Evolutionary conservation across 202 grass and related monocot species (phyloP), one percentile per base, ranked within the genome.

Genomic region (Setaria viridis): DNA sequence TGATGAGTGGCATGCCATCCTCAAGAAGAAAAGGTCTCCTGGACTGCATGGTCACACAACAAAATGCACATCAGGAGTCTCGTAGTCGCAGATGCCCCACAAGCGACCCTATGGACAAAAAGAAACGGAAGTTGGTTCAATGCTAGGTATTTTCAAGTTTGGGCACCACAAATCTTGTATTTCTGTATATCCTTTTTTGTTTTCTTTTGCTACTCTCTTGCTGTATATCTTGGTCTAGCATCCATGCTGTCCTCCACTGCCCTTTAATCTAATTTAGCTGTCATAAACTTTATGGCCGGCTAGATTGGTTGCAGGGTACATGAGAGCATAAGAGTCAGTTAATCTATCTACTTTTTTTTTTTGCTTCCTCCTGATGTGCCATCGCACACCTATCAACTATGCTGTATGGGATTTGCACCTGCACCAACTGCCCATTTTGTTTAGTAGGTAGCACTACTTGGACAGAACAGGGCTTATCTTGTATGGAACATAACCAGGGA

Each of bases 1-100:
- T 88, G 37, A 69, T 97, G 7, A 92, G 90, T 46, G 42, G 78
- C 69, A 89, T 97, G 83, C 42, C 82, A n/a, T 62, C 77, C 25
- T 14, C 67, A 55, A 85, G 92, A 85, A 88, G 94, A 77, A 91
- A 75, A 59, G 46, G 81, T 49, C 54, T 97, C 3, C 13, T 91
- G 30, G 73, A 83, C 32, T 97, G 84, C 80, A 75, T 97, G 9
- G 20, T 34, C 51, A 20, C 62, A 20, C 74, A 88, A 21, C 46
- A 51, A 11, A 84, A 74, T 45, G 70, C 32, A 56, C 72, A 54
- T 80, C 75, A 83, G 5, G 72, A 67, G 49, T 15, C 69, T 49
- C 59, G 71, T 20, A 77, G 72, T 49, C 59, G 77, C 54, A 81
- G 72, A 48, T 80, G 78, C 15, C 50, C 84, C 25, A 32, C 47